phyloP scores from a whole-genome alignment of 345 rosid species.

The Brassica nigra region DNA sequence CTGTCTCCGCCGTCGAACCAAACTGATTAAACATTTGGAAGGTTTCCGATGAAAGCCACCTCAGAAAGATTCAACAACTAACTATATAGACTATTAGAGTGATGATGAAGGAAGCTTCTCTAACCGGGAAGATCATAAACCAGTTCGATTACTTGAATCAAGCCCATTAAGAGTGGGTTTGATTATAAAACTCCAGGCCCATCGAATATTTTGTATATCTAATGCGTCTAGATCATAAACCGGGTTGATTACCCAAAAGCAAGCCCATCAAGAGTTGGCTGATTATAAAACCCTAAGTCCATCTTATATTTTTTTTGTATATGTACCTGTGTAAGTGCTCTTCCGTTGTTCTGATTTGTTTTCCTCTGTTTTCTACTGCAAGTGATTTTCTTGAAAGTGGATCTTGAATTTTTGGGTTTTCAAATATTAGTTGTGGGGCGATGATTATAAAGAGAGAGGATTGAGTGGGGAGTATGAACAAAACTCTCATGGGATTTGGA shows the following conservation, averaged over 20 bases:
- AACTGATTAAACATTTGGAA: no score
- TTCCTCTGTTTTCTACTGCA: neutral
- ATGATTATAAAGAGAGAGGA: neutral
- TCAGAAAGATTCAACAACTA: no score
- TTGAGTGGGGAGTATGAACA: neutral
- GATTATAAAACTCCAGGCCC: no score
- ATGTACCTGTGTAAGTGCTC: no score
- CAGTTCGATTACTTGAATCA: neutral
- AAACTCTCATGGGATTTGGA: neutral
- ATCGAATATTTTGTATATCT: no score
- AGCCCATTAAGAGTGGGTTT: no score
- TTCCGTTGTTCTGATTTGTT: neutral
- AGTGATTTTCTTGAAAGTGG: neutral
- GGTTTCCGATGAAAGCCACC: no score
- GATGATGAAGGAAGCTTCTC: no score
- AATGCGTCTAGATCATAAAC: neutral
- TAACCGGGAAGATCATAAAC: neutral
- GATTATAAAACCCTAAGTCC: slow-evolving; percentile 25
- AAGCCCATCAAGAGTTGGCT: slow-evolving; percentile 24
- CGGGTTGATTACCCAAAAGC: neutral
- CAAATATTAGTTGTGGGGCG: neutral
- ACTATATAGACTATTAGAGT: no score
- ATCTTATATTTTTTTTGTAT: neutral
- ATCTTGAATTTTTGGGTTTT: neutral
- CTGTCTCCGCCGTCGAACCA: no score